phyloP scores from a whole-genome alignment of 2,329 filamentous ascomycete species.

The Paraconiothyrium sp. region DNA sequence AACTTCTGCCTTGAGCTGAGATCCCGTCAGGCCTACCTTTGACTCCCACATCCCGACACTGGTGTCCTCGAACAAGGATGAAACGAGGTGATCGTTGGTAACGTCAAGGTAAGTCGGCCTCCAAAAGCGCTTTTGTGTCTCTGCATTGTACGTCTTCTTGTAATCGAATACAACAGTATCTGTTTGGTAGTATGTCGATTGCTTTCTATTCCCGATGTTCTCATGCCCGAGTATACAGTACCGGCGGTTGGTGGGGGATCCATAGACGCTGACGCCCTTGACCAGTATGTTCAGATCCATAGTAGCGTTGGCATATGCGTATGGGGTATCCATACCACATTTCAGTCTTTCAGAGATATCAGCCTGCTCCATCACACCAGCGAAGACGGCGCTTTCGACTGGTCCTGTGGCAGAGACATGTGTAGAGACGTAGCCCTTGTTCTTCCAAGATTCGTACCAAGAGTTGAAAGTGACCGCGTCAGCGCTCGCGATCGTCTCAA shows the following conservation, averaged over 20 bases:
- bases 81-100: slow-evolving; percentile 25
- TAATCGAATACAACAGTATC: slow-evolving; percentile 19
- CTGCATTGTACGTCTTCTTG: slow-evolving; percentile 15
- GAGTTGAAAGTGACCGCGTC: slow-evolving; percentile 26
- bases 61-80: slow-evolving; percentile 32
- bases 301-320: slow-evolving; percentile 17
- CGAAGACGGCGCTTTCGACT: slow-evolving; percentile 27
- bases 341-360: slow-evolving; percentile 21
- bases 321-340: slow-evolving; percentile 25
- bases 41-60: slow-evolving; percentile 32
- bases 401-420: slow-evolving; percentile 34
- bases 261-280: slow-evolving; percentile 31
- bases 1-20: slow-evolving; percentile 27
- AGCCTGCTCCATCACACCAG: slow-evolving; percentile 31
- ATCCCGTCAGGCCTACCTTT: slow-evolving; percentile 22
- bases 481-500: slow-evolving; percentile 28
- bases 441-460: slow-evolving; percentile 28
- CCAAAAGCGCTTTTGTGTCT: slow-evolving; percentile 34
- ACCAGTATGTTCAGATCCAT: slow-evolving; percentile 20
- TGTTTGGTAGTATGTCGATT: slow-evolving; percentile 27
- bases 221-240: slow-evolving; percentile 34
- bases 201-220: slow-evolving; percentile 25
- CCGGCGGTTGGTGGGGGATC: slow-evolving; percentile 22
- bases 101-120: slow-evolving; percentile 30
- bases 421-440: slow-evolving; percentile 31